Base-by-base conservation (phyloP, 1,139 yeast genomes). In the Yamadazyma dushanensis region DNA sequence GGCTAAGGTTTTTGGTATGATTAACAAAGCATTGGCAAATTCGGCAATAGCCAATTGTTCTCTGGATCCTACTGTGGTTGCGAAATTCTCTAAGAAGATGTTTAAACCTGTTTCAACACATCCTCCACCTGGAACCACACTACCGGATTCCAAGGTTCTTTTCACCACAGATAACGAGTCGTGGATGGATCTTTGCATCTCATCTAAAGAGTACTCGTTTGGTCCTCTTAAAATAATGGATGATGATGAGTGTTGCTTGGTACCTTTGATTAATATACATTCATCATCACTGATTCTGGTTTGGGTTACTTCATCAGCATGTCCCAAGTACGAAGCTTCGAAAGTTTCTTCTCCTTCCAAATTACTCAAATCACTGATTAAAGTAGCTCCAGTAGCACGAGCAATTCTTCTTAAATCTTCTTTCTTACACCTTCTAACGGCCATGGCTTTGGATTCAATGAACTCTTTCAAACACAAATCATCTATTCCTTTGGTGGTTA, bases 21-120 rank as follows among this genome's bases (percentile, higher is more conserved):
- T 76, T 43, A 94, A 74, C 51, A 94, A 70, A 1, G 97, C 90
- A 48, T 78, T 76, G 25, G 98, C 97, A 71, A 94, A 94, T 64
- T 92, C 98, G 1, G 97, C 96, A 64, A 94, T 92, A 8, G 98
- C 98, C 53, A 92, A 76, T 63, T 94, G 99, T 63, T 94, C 99
- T 57, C 99, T 80, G 16, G 97, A 88, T 3, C 97, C 97, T 40
- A 90, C 92, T 1, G 97, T 89, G 8, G 98, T 92, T 30, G 98
- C 98, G 63, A 94, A 92, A 61, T 88, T 92, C 63, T 94, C 98
- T 58, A 94, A 74, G 61, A 88, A 94, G 40, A 94, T 89, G 67
- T 89, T 90, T 52, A 94, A 76, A 8, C 98, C 97, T 31, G 96
- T 76, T 67, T 94, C 99, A 32, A 92, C 98, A 16, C 97, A 96